Evolutionary conservation across 169 alveolate species (phyloP).

Genomic region (Eimeria maxima): DNA sequence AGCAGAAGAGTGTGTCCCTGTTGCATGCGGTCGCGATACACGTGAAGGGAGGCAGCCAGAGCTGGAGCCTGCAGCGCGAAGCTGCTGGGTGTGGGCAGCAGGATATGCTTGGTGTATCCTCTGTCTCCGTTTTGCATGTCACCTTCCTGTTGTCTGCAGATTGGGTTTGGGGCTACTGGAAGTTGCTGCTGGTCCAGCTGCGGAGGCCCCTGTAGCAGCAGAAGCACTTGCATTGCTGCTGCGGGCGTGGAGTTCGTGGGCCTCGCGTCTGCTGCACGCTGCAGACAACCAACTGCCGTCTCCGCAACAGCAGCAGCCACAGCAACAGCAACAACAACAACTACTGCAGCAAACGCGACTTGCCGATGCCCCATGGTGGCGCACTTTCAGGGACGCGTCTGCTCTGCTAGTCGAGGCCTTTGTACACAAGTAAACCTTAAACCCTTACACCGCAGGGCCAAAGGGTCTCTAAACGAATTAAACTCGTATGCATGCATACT

Average conservation of each 20-base stretch:
- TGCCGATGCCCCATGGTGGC: conserved; percentile 11
- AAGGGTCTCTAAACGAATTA: too few relatives aligned
- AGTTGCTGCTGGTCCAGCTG: conserved; percentile 31
- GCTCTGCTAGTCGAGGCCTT: neutral
- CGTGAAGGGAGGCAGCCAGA: neutral
- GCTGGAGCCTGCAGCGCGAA: neutral
- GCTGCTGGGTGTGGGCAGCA: neutral
- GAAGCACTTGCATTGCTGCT: conserved; percentile 41
- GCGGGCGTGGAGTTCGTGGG: conserved; percentile 50
- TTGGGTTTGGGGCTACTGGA: conserved; percentile 12
- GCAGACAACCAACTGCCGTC: neutral
- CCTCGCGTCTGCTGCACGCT: conserved; percentile 23
- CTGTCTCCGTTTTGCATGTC: neutral
- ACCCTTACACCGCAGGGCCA: too few relatives aligned
- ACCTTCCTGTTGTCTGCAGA: neutral
- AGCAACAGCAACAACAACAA: too few relatives aligned
- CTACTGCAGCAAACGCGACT: neutral
- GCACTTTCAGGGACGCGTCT: neutral
- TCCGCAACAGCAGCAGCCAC: too few relatives aligned
- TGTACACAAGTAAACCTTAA: conserved; percentile 22
- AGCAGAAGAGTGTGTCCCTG: too few relatives aligned
- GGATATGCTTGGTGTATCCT: neutral
- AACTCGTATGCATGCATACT: too few relatives aligned
- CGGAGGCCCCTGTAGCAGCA: neutral
- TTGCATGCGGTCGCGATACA: too few relatives aligned